Evolutionary conservation across 371 early-diverging fungal genomes (phyloP).

Genomic region (Basidiobolus meristosporus): DNA sequence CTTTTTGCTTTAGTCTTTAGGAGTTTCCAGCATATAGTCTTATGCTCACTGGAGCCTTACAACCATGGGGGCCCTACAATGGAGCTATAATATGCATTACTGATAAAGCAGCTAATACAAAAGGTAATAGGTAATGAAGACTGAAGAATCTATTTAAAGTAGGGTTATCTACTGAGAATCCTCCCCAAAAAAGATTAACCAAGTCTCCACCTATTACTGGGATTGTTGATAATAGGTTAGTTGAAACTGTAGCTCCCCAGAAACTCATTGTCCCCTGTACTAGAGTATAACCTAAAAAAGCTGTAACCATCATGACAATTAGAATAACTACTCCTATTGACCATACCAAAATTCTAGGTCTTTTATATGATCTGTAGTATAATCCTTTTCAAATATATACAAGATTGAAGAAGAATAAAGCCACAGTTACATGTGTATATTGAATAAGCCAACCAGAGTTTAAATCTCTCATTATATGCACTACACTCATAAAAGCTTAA

Average conservation of each 20-base stretch:
- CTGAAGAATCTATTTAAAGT: constrained; percentile 23
- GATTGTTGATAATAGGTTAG: constrained; percentile 22
- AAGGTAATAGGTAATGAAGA: constrained; percentile 29
- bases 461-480: constrained; percentile 28
- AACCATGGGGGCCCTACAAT: too few relatives aligned
- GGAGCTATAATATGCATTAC: constrained; percentile 18
- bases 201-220: constrained; percentile 21
- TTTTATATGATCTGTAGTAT: constrained; percentile 34
- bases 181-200: constrained; percentile 20
- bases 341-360: constrained; percentile 34
- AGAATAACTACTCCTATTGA: constrained; percentile 37
- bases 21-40: too few relatives aligned
- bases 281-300: constrained; percentile 22
- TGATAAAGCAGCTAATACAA: constrained; percentile 19
- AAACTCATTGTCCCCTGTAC: constrained; percentile 10
- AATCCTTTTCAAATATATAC: constrained; percentile 32
- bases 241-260: constrained; percentile 11
- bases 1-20: too few relatives aligned
- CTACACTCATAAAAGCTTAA: constrained; percentile 21
- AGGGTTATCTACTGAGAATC: constrained; percentile 17
- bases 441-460: constrained; percentile 36
- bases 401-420: constrained; percentile 32
- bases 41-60: too few relatives aligned
- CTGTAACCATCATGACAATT: constrained; percentile 35
- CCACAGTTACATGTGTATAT: constrained; percentile 38